These are phyloP conservation scores for Aspergillus nomiae DNA, from an alignment of 2,329 filamentous ascomycete species.

Conservation along the genomic window DNA sequence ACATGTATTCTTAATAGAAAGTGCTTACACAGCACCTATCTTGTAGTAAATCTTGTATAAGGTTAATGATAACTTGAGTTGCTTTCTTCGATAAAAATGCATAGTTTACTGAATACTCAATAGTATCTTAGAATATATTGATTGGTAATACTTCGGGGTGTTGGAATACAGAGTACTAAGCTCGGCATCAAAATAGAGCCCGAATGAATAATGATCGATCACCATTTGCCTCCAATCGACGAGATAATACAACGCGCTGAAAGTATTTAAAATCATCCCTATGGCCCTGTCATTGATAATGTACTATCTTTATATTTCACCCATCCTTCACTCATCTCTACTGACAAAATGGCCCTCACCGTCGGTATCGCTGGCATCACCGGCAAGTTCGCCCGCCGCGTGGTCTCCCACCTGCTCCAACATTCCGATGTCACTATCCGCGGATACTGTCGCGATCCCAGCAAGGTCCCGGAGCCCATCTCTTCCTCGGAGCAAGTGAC, in stretches of 20 bases:
- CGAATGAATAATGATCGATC: no score
- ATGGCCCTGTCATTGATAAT: background rate
- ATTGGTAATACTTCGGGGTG: no score
- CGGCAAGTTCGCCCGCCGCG: conserved; percentile 33
- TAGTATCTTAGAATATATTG: no score
- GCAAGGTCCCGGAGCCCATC: conserved; percentile 21
- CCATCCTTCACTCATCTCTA: background rate
- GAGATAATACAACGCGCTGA: background rate
- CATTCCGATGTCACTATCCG: conserved; percentile 24
- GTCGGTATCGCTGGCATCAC: conserved; percentile 39
- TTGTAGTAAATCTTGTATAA: no score
- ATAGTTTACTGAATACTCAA: no score
- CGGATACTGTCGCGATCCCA: conserved; percentile 31
- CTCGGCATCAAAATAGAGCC: no score
- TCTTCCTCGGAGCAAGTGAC: background rate
- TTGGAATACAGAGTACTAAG: no score
- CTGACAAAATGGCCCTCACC: background rate
- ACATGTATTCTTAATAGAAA: no score
- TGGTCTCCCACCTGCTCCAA: conserved; percentile 32
- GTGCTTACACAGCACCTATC: no score
- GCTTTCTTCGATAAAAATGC: no score
- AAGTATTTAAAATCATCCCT: background rate
- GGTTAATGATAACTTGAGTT: no score
- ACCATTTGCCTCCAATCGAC: no score
- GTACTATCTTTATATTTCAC: background rate